These are phyloP conservation scores for Mariannaea sp. DNA, from an alignment of 2,329 filamentous ascomycete species.

Conservation along the genomic window DNA sequence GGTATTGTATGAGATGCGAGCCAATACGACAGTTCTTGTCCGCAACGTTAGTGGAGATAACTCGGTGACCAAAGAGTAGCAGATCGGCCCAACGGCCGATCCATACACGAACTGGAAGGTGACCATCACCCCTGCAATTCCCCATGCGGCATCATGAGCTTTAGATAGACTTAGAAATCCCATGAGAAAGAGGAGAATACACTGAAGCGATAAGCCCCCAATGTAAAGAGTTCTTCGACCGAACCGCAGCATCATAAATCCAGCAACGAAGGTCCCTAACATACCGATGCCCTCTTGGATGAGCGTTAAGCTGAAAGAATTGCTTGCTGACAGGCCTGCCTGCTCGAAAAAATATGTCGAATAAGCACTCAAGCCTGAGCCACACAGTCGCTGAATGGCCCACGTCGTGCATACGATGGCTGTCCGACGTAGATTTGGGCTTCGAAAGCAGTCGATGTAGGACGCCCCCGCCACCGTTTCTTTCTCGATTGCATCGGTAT, in stretches of 20 bases:
- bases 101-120: conserved; percentile 42
- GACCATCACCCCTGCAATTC: not conserved
- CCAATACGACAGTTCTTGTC: conserved; percentile 48
- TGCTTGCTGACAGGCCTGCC: conserved; percentile 44
- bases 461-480: conserved; percentile 26
- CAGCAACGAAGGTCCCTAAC: conserved; percentile 47
- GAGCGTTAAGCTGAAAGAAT: conserved; percentile 47
- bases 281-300: conserved; percentile 48
- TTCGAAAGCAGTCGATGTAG: conserved; percentile 29
- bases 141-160: conserved; percentile 13
- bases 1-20: conserved; percentile 36
- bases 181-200: conserved; percentile 41
- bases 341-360: conserved; percentile 50
- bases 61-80: conserved; percentile 48
- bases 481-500: too few species aligned
- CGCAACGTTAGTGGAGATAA: conserved; percentile 47
- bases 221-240: conserved; percentile 50
- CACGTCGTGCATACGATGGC: conserved; percentile 38
- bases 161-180: conserved; percentile 46
- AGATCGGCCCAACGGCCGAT: conserved; percentile 48
- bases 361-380: conserved; percentile 29
- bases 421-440: conserved; percentile 37
- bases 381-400: conserved; percentile 36
- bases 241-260: conserved; percentile 44
- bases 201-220: conserved; percentile 39